A percentile compares a stretch with the other conserved stretches of the same genome.
These are phyloP conservation scores for Torrubiellomyces zombiae DNA, from an alignment of 2,329 filamentous ascomycete genomes.

Conservation along the genomic window DNA sequence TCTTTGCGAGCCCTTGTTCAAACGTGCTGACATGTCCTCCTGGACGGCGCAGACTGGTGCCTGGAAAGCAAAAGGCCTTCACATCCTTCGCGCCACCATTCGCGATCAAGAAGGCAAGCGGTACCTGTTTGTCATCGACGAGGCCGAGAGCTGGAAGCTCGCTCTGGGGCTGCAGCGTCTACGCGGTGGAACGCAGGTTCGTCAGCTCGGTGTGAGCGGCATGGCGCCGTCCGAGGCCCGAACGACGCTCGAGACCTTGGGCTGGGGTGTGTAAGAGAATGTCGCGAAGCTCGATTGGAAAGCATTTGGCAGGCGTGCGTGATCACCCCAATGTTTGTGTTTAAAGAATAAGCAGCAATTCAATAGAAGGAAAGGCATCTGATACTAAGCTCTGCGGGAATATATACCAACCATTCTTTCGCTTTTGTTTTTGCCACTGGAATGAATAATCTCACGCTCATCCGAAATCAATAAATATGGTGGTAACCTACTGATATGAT, in stretches of 20 bases:
- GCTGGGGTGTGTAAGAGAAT: conserved; percentile 23
- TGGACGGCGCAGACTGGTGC: conserved; percentile 31
- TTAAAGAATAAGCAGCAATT: too few species aligned
- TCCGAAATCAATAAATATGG: too few species aligned
- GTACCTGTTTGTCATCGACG: conserved; percentile 46
- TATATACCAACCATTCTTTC: too few species aligned
- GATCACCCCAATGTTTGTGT: too few species aligned
- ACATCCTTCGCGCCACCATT: conserved; percentile 46
- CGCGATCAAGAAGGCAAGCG: conserved; percentile 50
- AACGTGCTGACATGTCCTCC: conserved; percentile 23
- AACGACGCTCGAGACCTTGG: conserved; percentile 39
- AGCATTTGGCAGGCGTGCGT: too few species aligned
- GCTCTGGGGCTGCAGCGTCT: conserved; percentile 43
- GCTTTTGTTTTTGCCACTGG: too few species aligned
- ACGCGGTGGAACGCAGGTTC: conserved; percentile 41
- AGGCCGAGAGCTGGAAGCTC: conserved; percentile 54
- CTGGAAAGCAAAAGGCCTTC: conserved; percentile 37
- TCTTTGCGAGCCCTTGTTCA: conserved; percentile 27
- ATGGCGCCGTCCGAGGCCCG: conserved; percentile 38
- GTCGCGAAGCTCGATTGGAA: background rate
- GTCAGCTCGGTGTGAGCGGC: conserved; percentile 40
- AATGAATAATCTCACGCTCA: too few species aligned
- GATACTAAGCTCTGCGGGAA: too few species aligned
- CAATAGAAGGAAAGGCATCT: too few species aligned
- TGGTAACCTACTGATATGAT: too few species aligned